Evolutionary conservation across 495 filamentous ascomycete genomes (phyloP).

Genomic region (Hyaloscypha bicolor): DNA sequence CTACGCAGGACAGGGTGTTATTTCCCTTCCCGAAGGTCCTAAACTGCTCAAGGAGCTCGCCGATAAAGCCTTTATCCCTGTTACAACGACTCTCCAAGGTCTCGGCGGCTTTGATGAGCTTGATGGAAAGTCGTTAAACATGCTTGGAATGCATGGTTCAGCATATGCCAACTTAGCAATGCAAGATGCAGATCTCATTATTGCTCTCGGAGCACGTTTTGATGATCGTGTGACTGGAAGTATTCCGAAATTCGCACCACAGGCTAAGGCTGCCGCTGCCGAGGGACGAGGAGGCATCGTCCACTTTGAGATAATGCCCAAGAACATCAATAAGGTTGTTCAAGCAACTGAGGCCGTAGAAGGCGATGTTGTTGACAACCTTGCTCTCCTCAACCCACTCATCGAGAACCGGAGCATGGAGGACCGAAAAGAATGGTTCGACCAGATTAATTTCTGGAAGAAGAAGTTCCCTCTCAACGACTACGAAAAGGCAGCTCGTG

Average conservation of each 20-base stretch:
- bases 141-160: constrained; percentile 83
- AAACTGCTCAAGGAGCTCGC: constrained; percentile 67
- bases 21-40: constrained; percentile 65
- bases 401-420: constrained; percentile 51
- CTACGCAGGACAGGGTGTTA: constrained; percentile 73
- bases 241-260: constrained; percentile 68
- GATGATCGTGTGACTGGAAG: constrained; percentile 75
- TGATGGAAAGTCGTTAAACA: constrained; percentile 75
- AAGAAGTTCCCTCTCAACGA: constrained; percentile 72
- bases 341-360: constrained; percentile 81
- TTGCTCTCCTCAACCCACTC: constrained; percentile 71
- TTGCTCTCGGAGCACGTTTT: constrained; percentile 74
- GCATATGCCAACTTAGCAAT: constrained; percentile 81
- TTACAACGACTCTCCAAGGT: constrained; percentile 78
- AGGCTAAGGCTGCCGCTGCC: constrained; percentile 63
- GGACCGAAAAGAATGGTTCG: constrained; percentile 82
- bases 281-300: constrained; percentile 77
- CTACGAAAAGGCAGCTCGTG: constrained; percentile 70
- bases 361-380: constrained; percentile 70
- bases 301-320: constrained; percentile 82
- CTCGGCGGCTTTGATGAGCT: constrained; percentile 78
- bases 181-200: constrained; percentile 77
- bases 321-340: constrained; percentile 87
- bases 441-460: constrained; percentile 88
- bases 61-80: constrained; percentile 73